Percentiles rank a stretch among this genome's conserved stretches.
phyloP scores from a whole-genome alignment of 495 filamentous ascomycete species.

The Neurospora cerealis region DNA sequence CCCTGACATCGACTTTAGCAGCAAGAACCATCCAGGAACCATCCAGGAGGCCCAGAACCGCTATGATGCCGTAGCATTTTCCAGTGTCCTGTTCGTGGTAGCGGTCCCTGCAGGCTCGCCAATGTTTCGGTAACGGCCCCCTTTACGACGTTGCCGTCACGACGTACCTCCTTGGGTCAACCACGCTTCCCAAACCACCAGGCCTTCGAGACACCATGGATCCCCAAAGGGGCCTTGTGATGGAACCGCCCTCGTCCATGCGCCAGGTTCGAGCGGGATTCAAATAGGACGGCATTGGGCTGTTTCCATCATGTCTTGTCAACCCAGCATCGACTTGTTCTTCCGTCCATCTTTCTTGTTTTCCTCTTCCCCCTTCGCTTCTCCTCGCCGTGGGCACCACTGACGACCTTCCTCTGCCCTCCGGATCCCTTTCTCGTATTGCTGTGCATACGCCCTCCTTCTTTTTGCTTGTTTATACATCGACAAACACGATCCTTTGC shows the following conservation, averaged over 20 bases:
- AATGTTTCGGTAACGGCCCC: conserved; percentile 5
- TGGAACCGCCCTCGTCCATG: conserved; percentile 14
- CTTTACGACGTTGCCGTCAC: conserved; percentile 8
- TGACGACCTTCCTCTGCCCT: neutral
- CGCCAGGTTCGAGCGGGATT: neutral
- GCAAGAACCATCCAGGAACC: conserved; percentile 1
- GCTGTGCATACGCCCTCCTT: conserved; percentile 5
- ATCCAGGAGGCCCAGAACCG: neutral
- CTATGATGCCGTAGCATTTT: neutral
- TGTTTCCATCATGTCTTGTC: conserved; percentile 5
- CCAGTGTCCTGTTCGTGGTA: neutral
- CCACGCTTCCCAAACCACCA: conserved; percentile 10
- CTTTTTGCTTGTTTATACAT: conserved; percentile 4
- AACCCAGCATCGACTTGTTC: conserved; percentile 6
- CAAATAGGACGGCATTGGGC: conserved; percentile 13
- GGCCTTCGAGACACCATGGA: conserved; percentile 9
- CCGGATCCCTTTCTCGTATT: conserved; percentile 2
- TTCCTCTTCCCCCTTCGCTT: conserved; percentile 6
- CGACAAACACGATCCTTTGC: neutral
- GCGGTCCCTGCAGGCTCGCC: conserved; percentile 4
- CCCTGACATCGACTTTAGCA: conserved; percentile 12
- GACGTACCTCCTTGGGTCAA: neutral
- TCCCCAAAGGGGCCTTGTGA: neutral
- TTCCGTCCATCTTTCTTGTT: conserved; percentile 2
- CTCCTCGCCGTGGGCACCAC: neutral